Evolutionary conservation across 2,329 filamentous ascomycete species (phyloP), one percentile per base, ranked within the genome.

Genomic region (Dothiorella sarmentorum): DNA sequence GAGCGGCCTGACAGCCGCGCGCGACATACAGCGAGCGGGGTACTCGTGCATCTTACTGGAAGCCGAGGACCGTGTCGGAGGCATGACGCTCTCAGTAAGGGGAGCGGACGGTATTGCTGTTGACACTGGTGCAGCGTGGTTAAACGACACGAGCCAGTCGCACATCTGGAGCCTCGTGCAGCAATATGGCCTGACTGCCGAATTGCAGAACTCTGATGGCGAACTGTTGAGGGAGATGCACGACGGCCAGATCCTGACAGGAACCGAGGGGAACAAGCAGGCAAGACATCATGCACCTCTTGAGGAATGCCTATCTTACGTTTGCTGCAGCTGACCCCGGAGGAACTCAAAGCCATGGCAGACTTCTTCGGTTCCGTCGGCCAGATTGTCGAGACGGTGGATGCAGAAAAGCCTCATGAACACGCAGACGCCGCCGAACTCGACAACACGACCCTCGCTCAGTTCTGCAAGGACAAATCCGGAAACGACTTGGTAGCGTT

Each of bases 121-220:
- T 4, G 83, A 86, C 24, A 63, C 84, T 0, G 83, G 83, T 2
- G 83, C 81, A 0, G 81, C 80, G 0, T 86, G 83, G 84, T 78
- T 85, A 62, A 85, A 86, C 62, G 78, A 84, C 55, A 77, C 71
- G 1, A 81, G 76, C 51, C 82, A 85, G 61, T 69, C 64, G 20
- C 69, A 69, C 4, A 76, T 84, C 49, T 78, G 68, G 62, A 70
- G 66, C 0, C 66, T 82, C 7, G 73, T 73, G 0, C 63, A 73
- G 44, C 61, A 68, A 37, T 79, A 76, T 47, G 73, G 74, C 0
- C 63, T 79, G 0, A 75, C 80, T 17, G 60, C 79, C 0, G 71
- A 81, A 6, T 71, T 74, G 63, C 82, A 85, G 64, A 78, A 79
- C 31, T 77, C 75, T 0, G 60, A 68, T 1, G 80, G 82, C 0